Evolutionary conservation across 805 yeast species (phyloP), one percentile per base, ranked within the genome.

Genomic region (Nakazawaea holstii): DNA sequence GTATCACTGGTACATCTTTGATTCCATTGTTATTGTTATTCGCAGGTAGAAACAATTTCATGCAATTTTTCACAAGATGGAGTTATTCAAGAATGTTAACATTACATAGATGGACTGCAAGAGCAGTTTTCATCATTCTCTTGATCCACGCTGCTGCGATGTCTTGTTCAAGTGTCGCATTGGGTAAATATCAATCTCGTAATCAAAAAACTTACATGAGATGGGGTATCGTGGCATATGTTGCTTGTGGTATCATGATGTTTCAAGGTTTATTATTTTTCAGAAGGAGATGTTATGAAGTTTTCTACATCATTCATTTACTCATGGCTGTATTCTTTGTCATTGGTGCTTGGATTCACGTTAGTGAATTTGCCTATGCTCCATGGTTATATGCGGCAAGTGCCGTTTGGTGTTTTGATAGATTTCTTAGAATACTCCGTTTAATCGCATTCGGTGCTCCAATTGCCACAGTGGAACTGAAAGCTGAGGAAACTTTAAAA

Each of bases 31-130:
- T 80, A 39, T 65, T 79, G 30, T 60, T 80, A 43, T 80, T 82
- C 57, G 81, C 86, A 2, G 79, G 85, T 37, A 65, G 87, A 54
- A 82, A 82, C 61, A 82, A 82, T 56, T 59, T 83, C 42, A 59
- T 82, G 49, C 80, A 74, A 50, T 77, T 78, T 77, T 14, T 77
- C 14, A 77, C 87, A 1, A 76, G 83, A 26, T 77, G 84, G 83
- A 67, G 68, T 13, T 73, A 65, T 50, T 64, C 82, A 0, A 69
- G 82, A 20, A 82, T 79, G 57, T 67, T 80, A 40, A 65, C 76
- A 29, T 76, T 73, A 55, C 88, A 82, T 58, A 70, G 83, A 44
- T 81, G 84, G 65, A 52, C 79, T 8, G 72, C 80, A 1, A 68
- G 87, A 51, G 60, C 72, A 10, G 57, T 68, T 2, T 60, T 66